Evolutionary conservation across 1,284 basidiomycete genomes (phyloP).

Genomic region (Puccinia brachypodii): DNA sequence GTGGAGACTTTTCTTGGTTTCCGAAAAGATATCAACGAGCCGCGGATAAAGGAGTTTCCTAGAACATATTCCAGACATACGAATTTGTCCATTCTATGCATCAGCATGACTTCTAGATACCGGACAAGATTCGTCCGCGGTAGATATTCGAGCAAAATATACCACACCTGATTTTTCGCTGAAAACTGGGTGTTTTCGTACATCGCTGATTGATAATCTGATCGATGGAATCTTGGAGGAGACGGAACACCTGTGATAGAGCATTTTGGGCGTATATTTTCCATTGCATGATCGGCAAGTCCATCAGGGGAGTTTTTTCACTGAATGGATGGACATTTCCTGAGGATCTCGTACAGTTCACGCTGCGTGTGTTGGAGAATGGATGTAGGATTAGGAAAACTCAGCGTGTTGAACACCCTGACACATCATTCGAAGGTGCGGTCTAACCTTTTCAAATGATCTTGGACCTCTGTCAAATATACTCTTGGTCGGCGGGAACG

Average conservation of each 20-base stretch:
- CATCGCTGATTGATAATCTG: background rate
- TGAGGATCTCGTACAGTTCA: background rate
- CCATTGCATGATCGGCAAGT: background rate
- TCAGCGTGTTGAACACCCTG: background rate
- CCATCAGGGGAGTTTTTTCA: constrained; percentile 19
- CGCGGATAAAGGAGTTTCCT: background rate
- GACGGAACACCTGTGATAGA: background rate
- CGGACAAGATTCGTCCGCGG: background rate
- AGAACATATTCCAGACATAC: background rate
- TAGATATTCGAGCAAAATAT: background rate
- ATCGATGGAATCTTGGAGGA: background rate
- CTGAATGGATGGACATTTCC: background rate
- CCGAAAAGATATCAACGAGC: background rate
- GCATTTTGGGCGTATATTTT: constrained; percentile 6
- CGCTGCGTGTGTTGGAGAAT: background rate
- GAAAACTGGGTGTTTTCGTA: background rate
- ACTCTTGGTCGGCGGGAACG: background rate
- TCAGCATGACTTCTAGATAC: background rate
- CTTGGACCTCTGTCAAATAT: constrained; percentile 4
- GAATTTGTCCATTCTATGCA: background rate
- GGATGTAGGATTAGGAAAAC: background rate
- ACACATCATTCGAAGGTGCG: background rate
- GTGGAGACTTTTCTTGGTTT: background rate
- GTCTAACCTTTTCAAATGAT: background rate
- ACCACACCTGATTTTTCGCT: background rate